Percentiles rank a stretch among this genome's conserved stretches.
Evolutionary conservation across 345 rosid genomes (phyloP).

Genomic region (Jatropha curcas): DNA sequence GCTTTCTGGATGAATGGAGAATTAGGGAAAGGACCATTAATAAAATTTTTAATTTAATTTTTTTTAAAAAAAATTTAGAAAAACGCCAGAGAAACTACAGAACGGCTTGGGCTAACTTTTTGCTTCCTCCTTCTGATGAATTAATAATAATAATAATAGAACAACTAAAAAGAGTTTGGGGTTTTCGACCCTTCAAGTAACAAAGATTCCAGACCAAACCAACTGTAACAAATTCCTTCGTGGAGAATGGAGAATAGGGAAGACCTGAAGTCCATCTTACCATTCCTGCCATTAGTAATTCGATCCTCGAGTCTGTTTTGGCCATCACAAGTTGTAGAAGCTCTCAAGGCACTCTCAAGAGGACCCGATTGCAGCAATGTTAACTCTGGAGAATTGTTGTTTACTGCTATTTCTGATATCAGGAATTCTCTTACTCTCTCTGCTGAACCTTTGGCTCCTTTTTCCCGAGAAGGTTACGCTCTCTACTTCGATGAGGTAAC

Average conservation of each 20-base stretch:
- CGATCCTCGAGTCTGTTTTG: conserved; percentile 59
- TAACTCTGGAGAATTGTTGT: conserved; percentile 60
- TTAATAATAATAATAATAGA: too few relatives aligned
- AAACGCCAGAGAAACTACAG: too few relatives aligned
- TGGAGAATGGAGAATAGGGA: conserved; percentile 55
- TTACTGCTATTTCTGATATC: conserved; percentile 53
- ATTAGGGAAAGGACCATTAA: too few relatives aligned
- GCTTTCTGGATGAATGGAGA: too few relatives aligned
- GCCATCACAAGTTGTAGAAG: conserved; percentile 65
- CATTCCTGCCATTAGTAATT: conserved; percentile 48
- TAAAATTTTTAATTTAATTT: too few relatives aligned
- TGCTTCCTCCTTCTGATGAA: too few relatives aligned
- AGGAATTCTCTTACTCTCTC: conserved; percentile 49
- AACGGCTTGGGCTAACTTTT: too few relatives aligned
- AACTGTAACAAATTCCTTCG: too few relatives aligned
- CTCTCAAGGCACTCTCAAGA: conserved; percentile 54
- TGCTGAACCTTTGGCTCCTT: conserved; percentile 41
- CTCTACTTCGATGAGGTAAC: conserved; percentile 70
- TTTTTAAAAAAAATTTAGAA: too few relatives aligned
- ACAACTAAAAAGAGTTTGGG: too few relatives aligned
- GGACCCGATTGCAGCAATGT: conserved; percentile 67
- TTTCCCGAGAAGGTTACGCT: conserved; percentile 53
- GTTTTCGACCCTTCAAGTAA: too few relatives aligned
- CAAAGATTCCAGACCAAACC: too few relatives aligned
- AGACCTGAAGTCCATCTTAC: conserved; percentile 55